A percentile compares a stretch with the other conserved stretches of the same genome.
These are phyloP conservation scores for Podospora bellae-mahoneyi DNA, from an alignment of 495 filamentous ascomycete genomes.

Conservation along the genomic window DNA sequence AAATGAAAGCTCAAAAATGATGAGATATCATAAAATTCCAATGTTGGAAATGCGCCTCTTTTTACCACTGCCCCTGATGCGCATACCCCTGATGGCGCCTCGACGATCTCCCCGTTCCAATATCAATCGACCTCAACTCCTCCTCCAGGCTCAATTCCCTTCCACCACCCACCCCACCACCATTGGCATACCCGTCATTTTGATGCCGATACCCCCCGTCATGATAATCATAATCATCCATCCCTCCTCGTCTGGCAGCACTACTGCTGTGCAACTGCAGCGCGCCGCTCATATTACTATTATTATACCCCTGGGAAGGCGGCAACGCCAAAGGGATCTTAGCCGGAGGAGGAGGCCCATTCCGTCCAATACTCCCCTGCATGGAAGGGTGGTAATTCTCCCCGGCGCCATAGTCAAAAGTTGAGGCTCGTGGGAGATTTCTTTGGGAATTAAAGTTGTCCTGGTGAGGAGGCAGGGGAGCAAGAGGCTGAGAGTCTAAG, in stretches of 20 bases:
- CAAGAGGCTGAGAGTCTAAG: constrained; percentile 34
- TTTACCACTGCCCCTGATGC: constrained; percentile 6
- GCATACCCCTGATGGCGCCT: constrained; percentile 9
- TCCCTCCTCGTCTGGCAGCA: constrained; percentile 20
- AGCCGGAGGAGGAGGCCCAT: constrained; percentile 65
- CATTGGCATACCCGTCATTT: constrained; percentile 13
- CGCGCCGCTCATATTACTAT: constrained; percentile 43
- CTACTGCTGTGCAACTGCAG: constrained; percentile 37
- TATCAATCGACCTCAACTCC: constrained; percentile 79
- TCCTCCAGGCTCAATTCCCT: constrained; percentile 61
- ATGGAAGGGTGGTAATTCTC: constrained; percentile 20
- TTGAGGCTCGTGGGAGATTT: constrained; percentile 39
- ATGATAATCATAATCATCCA: constrained; percentile 21
- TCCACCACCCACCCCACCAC: constrained; percentile 13
- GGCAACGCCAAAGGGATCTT: constrained; percentile 62
- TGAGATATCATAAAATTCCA: not conserved
- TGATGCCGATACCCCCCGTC: not conserved
- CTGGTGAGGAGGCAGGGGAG: constrained; percentile 43
- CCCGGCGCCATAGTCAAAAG: constrained; percentile 39
- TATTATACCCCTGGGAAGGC: constrained; percentile 13
- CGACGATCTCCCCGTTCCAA: constrained; percentile 55
- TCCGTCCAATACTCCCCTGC: not conserved
- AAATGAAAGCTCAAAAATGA: not conserved
- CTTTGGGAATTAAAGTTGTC: constrained; percentile 44
- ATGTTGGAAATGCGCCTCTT: not conserved